Conservation (phyloP, 306 rosid genomes). For the Sophora flavescens region DNA sequence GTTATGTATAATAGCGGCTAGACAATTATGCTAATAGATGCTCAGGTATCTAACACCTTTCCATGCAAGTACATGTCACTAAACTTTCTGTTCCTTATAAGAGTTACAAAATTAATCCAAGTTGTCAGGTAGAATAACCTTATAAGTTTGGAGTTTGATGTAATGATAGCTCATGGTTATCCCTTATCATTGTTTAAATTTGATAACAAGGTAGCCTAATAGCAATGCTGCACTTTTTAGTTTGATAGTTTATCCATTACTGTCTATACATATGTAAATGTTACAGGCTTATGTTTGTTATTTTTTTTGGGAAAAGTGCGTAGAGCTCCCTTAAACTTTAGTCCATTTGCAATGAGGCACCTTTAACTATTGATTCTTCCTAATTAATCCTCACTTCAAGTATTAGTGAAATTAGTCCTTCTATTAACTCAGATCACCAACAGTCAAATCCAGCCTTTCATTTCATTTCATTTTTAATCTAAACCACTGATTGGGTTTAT, state of each 20-base stretch:
- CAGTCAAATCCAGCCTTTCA: no score
- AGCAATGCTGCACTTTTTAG: not conserved
- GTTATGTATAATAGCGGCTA: no score
- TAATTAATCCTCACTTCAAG: no score
- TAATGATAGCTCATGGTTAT: constrained; percentile 26
- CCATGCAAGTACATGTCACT: not conserved
- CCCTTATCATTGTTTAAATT: constrained; percentile 1
- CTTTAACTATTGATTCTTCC: no score
- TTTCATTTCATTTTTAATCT: no score
- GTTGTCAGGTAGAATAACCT: constrained; percentile 17
- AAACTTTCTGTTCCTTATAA: not conserved
- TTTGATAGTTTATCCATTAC: constrained; percentile 22
- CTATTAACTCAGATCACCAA: no score
- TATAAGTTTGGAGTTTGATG: constrained; percentile 21
- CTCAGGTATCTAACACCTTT: not conserved
- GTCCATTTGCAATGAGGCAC: no score
- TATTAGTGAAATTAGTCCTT: no score
- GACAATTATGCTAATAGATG: no score
- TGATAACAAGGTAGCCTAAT: constrained; percentile 11
- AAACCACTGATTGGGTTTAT: no score
- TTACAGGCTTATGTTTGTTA: not conserved
- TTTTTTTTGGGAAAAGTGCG: no score
- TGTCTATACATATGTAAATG: not conserved
- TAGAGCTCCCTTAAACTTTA: no score
- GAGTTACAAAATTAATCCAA: not conserved